Base-by-base conservation (phyloP, 192 early-diverging fungal genomes). In the Rhizophagus sp. region DNA sequence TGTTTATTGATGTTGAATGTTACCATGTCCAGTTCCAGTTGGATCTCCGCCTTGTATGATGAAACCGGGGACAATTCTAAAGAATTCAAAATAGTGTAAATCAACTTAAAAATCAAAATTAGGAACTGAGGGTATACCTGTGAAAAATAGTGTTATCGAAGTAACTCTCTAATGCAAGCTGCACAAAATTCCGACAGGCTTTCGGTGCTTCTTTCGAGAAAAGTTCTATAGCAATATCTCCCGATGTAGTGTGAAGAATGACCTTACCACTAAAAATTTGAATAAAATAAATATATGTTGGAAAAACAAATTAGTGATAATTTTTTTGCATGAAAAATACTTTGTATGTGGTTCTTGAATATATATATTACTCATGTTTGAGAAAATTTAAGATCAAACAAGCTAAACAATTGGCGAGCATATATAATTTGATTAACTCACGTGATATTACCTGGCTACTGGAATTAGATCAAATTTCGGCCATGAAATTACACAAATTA, bases 21-120 rank as follows among this genome's bases (percentile, higher is more conserved):
- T 81, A 81, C 85, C 85, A 80, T 88, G 81, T 0, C 94, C 93
- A 4, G 90, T 94, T 24, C 96, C 96, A 19, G 95, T 95, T 1
- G 97, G 97, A 84, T 99, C 97, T 13, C 97, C 97, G 36, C 95
- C 94, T 82, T 99, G 97, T 7, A 97, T 91, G 81, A 97, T 95
- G 84, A 97, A 99, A 47, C 89, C 89, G n/a, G 94, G 90, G 30
- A 97, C 91, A 12, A 96, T 83, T 7, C 75, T 77, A 47, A 41
- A 27, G 62, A 25, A 65, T 39, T 61, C 2, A 50, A 61, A 25
- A 10, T 19, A 41, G 11, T 70, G 13, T 34, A 39, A 39, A 34
- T 62, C 2, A 36, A 34, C 3, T 1, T n/a, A 27, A 62, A 39
- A 25, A 41, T 63, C 33, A n/a, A 39, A 13, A 12, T 33, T 7